A percentile compares a stretch with the other conserved stretches of the same genome.
phyloP scores from a whole-genome alignment of 1,139 yeast genomes.

The Geotrichum reessii region DNA sequence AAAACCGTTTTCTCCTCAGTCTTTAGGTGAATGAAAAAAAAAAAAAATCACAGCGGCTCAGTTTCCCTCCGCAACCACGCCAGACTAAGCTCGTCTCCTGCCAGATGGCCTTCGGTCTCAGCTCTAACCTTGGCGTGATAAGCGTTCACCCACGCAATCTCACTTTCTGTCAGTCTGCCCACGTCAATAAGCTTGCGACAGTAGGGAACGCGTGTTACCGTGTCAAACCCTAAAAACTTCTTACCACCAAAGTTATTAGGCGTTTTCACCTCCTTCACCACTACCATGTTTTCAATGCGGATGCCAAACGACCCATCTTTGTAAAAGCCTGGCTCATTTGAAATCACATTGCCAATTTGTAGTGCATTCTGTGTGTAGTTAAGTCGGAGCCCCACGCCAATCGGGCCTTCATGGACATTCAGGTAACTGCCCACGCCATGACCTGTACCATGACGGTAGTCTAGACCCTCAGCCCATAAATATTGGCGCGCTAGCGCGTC shows the following conservation, averaged over 20 bases:
- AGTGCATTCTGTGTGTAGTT: slow-evolving; percentile 38
- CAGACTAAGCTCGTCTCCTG: slow-evolving; percentile 41
- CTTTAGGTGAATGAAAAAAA: too few species aligned
- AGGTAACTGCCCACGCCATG: slow-evolving; percentile 94
- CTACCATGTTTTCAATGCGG: slow-evolving; percentile 78
- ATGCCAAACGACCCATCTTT: slow-evolving; percentile 91
- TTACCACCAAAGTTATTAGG: slow-evolving; percentile 43
- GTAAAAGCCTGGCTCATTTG: slow-evolving; percentile 95
- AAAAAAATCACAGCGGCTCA: not conserved
- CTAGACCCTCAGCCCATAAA: slow-evolving; percentile 81
- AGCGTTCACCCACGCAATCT: slow-evolving; percentile 58
- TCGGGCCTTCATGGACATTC: slow-evolving; percentile 95
- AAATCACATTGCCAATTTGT: slow-evolving; percentile 68
- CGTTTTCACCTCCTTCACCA: slow-evolving; percentile 49
- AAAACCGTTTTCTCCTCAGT: not conserved
- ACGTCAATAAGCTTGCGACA: slow-evolving; percentile 62
- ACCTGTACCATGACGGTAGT: slow-evolving; percentile 94
- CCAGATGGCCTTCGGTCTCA: slow-evolving; percentile 45
- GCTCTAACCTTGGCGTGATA: slow-evolving; percentile 64
- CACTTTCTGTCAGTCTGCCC: slow-evolving; percentile 53
- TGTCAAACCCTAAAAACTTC: slow-evolving; percentile 68
- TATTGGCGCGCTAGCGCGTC: slow-evolving; percentile 87
- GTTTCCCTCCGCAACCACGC: slow-evolving; percentile 17
- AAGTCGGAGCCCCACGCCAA: slow-evolving; percentile 72
- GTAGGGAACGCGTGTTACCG: slow-evolving; percentile 84